These are phyloP conservation scores for Fusarium beomiforme DNA, from an alignment of 2,329 filamentous ascomycete species.

Conservation along the genomic window DNA sequence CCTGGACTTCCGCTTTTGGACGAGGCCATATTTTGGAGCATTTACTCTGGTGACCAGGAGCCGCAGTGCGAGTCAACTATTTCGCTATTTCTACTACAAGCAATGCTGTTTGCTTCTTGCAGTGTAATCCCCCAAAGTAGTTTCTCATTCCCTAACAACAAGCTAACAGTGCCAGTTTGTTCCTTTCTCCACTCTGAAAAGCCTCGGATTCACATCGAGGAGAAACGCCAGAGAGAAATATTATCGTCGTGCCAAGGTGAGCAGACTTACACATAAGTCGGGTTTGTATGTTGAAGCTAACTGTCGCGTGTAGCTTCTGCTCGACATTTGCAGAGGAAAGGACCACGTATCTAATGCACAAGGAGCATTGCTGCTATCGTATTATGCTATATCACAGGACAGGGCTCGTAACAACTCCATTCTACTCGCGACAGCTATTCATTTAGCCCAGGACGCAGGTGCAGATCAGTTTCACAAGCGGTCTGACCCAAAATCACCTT, in stretches of 20 bases:
- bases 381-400: not conserved
- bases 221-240: not conserved
- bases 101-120: not conserved
- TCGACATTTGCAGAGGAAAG: fast-evolving
- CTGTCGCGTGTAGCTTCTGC: not conserved
- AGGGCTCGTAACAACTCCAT: not conserved
- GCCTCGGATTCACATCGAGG: not conserved
- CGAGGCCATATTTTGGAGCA: not conserved
- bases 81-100: not conserved
- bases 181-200: not conserved
- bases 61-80: fast-evolving
- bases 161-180: not conserved
- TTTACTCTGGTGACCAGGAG: not conserved
- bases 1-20: constrained; percentile 17
- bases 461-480: not conserved
- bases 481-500: fast-evolving
- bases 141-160: fast-evolving
- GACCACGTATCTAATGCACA: not conserved
- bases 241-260: not conserved
- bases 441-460: fast-evolving
- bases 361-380: fast-evolving
- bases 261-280: too few relatives aligned
- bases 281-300: fast-evolving
- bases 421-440: not conserved
- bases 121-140: too few relatives aligned